Conservation (phyloP, 2,329 filamentous ascomycete species). For the Pyrenophora graminea region DNA sequence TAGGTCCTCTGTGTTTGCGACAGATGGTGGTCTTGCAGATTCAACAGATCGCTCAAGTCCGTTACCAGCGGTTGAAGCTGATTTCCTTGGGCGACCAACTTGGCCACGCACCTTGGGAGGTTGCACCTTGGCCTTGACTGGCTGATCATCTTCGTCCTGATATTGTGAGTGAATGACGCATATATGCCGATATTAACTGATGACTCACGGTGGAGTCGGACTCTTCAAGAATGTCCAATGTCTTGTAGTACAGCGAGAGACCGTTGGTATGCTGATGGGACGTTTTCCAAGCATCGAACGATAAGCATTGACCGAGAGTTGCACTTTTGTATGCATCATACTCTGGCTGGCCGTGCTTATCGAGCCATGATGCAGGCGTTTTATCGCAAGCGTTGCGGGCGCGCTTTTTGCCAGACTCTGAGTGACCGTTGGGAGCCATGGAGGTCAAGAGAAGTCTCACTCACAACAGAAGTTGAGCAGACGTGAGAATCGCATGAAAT, state of each 20-base stretch:
- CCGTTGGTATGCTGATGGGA: constrained; percentile 33
- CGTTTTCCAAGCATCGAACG: constrained; percentile 39
- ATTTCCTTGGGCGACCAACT: constrained; percentile 32
- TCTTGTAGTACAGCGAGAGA: constrained; percentile 37
- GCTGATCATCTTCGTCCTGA: constrained; percentile 32
- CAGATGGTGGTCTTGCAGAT: constrained; percentile 21
- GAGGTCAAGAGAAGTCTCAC: constrained; percentile 8
- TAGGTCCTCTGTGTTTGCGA: constrained; percentile 25
- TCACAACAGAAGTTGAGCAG: constrained; percentile 11
- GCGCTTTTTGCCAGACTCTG: constrained; percentile 7
- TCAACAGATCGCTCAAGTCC: constrained; percentile 20
- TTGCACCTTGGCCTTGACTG: constrained; percentile 21
- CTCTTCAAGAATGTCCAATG: constrained; percentile 36
- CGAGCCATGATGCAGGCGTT: constrained; percentile 26
- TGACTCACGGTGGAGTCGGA: constrained; percentile 35
- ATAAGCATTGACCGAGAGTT: constrained; percentile 26
- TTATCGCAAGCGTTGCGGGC: constrained; percentile 12
- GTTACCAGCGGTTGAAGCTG: constrained; percentile 32
- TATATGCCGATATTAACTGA: not conserved
- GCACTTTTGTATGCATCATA: constrained; percentile 33
- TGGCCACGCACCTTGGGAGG: constrained; percentile 25
- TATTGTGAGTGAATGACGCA: constrained; percentile 21
- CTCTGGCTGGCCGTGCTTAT: constrained; percentile 28
- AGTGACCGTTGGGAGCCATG: constrained; percentile 31
- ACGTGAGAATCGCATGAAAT: constrained; percentile 9